phyloP scores from a whole-genome alignment of 2,329 filamentous ascomycete species.

The Fusarium lateritium region DNA sequence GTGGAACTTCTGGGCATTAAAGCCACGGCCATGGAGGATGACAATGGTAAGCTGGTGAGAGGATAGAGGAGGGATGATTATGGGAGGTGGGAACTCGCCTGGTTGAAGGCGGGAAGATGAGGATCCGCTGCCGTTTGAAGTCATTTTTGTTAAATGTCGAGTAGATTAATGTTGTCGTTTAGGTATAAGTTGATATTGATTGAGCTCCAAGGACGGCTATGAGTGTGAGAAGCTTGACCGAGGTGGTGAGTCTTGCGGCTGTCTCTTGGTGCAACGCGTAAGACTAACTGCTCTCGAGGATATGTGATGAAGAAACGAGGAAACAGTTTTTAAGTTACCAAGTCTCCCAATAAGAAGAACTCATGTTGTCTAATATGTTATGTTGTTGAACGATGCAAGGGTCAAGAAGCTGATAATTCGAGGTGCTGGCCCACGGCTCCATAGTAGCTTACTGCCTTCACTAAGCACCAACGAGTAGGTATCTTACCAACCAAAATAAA shows the following conservation, averaged over 20 bases:
- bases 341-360: background rate
- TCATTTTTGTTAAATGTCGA: background rate
- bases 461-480: no score
- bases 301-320: no score
- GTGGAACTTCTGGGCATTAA: slow-evolving; percentile 58
- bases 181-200: background rate
- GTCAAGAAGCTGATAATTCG: background rate
- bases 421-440: background rate
- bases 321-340: no score
- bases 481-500: no score
- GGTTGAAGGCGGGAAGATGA: slow-evolving; percentile 15
- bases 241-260: no score
- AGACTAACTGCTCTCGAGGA: no score
- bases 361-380: background rate
- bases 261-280: no score
- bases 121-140: background rate
- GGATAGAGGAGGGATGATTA: slow-evolving; percentile 42
- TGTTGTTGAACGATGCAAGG: background rate
- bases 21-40: slow-evolving; percentile 66
- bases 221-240: background rate
- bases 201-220: background rate
- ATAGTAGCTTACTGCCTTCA: no score
- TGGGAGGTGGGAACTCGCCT: slow-evolving; percentile 45
- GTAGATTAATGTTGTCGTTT: background rate
- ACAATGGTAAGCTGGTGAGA: slow-evolving; percentile 62